phyloP scores from a whole-genome alignment of 2,329 filamentous ascomycete species.

The Xylariaceae sp. region DNA sequence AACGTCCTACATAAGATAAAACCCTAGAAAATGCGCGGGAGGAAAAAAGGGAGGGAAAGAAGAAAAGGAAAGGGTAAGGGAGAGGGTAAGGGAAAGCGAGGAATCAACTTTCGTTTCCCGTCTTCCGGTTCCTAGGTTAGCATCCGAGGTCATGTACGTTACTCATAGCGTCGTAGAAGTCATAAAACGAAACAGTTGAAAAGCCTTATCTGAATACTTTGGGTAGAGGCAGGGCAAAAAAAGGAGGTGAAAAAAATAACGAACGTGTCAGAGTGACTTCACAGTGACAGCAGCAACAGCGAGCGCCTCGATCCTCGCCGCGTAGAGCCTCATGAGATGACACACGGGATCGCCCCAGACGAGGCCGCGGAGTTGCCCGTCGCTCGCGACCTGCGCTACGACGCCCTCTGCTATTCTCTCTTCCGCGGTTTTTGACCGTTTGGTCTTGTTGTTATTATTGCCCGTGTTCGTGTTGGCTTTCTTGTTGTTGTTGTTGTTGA shows the following conservation, averaged over 20 bases:
- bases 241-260: background rate
- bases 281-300: conserved; percentile 62
- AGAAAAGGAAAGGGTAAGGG: too few species aligned
- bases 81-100: too few species aligned
- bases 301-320: conserved; percentile 62
- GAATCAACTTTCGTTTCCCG: too few species aligned
- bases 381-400: conserved; percentile 61
- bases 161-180: background rate
- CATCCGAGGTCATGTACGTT: background rate
- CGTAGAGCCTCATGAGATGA: conserved; percentile 77
- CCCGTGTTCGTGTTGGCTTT: too few species aligned
- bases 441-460: conserved; percentile 30
- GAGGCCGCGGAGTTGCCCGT: conserved; percentile 62
- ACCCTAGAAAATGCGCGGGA: too few species aligned
- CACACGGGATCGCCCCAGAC: conserved; percentile 78
- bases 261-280: conserved; percentile 21
- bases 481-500: too few species aligned
- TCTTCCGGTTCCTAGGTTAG: background rate
- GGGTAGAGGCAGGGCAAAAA: too few species aligned
- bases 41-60: too few species aligned
- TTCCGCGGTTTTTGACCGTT: conserved; percentile 43
- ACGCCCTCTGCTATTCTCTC: conserved; percentile 54
- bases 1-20: too few species aligned
- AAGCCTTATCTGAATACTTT: too few species aligned
- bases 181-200: too few species aligned